Evolutionary conservation across 1,284 basidiomycete species (phyloP).

Genomic region (Irpex sp.): DNA sequence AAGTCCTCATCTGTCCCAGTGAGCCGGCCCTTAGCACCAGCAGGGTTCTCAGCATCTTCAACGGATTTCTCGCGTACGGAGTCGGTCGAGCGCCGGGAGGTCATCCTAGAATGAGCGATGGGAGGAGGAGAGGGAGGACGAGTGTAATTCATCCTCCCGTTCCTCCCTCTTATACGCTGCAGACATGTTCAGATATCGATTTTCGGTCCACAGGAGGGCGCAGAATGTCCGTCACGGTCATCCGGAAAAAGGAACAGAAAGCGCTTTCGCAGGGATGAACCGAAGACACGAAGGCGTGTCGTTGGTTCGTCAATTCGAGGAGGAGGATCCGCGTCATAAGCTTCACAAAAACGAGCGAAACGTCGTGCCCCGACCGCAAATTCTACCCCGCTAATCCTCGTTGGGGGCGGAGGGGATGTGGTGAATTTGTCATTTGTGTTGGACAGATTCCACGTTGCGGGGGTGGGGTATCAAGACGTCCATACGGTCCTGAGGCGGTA

Average conservation of each 20-base stretch:
- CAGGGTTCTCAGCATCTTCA: not conserved
- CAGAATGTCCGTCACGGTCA: not conserved
- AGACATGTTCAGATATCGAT: not conserved
- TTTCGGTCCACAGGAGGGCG: not conserved
- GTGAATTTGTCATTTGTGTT: no score
- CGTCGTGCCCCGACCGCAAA: not conserved
- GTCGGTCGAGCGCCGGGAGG: not conserved
- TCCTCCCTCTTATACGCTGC: not conserved
- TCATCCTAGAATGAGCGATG: not conserved
- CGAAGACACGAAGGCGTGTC: no score
- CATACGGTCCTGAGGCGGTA: constrained; percentile 2
- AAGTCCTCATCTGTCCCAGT: constrained; percentile 33
- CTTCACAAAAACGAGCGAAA: not conserved
- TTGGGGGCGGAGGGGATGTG: not conserved
- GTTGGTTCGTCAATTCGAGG: no score
- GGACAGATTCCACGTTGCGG: not conserved
- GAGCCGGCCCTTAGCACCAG: not conserved
- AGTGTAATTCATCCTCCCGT: no score
- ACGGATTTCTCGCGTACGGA: constrained; percentile 1
- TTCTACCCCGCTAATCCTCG: not conserved
- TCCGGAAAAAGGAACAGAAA: not conserved
- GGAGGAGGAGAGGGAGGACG: not conserved
- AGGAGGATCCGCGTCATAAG: no score
- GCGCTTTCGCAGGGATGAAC: no score
- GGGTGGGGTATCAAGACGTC: constrained; percentile 3